Percentiles rank a stretch among this genome's conserved stretches.
Evolutionary conservation across 148 eudicot genomes (phyloP).

Genomic region (Silene latifolia): DNA sequence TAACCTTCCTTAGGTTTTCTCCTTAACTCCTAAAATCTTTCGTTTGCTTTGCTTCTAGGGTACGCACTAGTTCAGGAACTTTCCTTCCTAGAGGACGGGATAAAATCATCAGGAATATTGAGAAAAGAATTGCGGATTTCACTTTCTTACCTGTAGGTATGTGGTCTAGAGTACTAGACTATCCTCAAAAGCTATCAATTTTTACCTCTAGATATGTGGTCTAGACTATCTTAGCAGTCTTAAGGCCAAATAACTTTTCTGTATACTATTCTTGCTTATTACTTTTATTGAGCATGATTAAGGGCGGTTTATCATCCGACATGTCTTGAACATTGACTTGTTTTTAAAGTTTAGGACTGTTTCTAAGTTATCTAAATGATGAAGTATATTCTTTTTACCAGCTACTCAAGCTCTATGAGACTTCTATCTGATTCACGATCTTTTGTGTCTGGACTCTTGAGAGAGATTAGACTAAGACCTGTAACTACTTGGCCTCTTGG

Average conservation of each 20-base stretch:
- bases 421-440: not conserved
- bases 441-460: not conserved
- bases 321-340: not conserved
- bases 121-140: slow-evolving; percentile 92
- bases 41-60: slow-evolving; percentile 39
- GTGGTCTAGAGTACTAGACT: slow-evolving; percentile 16
- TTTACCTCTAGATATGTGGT: not conserved
- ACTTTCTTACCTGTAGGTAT: slow-evolving; percentile 84
- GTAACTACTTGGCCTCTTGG: not conserved
- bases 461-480: not conserved
- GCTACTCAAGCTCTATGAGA: not conserved
- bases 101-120: slow-evolving; percentile 56
- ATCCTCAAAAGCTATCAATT: not conserved
- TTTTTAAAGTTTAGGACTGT: not conserved
- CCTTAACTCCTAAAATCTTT: slow-evolving; percentile 4
- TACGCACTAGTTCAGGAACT: slow-evolving; percentile 92
- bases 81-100: slow-evolving; percentile 80
- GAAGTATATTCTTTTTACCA: not conserved
- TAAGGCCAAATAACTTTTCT: not conserved
- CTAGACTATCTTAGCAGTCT: no score
- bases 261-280: not conserved
- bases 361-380: not conserved
- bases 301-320: not conserved
- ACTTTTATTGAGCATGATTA: not conserved
- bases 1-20: slow-evolving; percentile 10